phyloP scores from a whole-genome alignment of 371 early-diverging fungal genomes.

The Saksenaea oblongispora region DNA sequence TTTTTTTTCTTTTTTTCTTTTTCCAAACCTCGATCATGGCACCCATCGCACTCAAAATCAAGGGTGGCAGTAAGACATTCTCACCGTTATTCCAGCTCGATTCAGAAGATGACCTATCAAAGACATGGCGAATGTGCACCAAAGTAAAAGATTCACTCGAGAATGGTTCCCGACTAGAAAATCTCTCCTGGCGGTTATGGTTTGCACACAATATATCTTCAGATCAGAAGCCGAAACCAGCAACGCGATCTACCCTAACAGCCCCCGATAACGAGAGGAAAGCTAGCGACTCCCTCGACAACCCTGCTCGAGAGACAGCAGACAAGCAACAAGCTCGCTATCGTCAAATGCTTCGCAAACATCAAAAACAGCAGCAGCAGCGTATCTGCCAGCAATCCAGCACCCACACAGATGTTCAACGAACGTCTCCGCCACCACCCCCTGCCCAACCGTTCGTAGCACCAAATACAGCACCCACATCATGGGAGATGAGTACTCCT shows the following conservation, averaged over 20 bases:
- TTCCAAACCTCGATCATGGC: slow-evolving; percentile 49
- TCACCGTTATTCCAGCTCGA: slow-evolving; percentile 68
- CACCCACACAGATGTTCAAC: not conserved
- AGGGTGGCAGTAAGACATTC: slow-evolving; percentile 63
- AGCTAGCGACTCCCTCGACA: not conserved
- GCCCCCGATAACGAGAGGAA: slow-evolving; percentile 16
- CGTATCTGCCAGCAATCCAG: not conserved
- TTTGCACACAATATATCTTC: slow-evolving; percentile 72
- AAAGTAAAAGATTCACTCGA: slow-evolving; percentile 88
- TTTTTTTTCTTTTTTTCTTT: slow-evolving; percentile 12
- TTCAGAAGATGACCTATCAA: slow-evolving; percentile 69
- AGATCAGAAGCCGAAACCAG: slow-evolving; percentile 28
- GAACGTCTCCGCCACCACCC: slow-evolving; percentile 3
- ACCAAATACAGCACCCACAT: not conserved
- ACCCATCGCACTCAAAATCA: slow-evolving; percentile 73
- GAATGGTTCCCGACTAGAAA: slow-evolving; percentile 83
- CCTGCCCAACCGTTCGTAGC: not conserved
- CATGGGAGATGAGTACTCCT: not conserved
- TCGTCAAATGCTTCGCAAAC: slow-evolving; percentile 7
- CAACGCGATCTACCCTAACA: slow-evolving; percentile 16
- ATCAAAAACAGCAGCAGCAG: slow-evolving; percentile 5
- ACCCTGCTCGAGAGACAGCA: not conserved
- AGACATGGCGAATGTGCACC: slow-evolving; percentile 82
- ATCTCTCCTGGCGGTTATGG: slow-evolving; percentile 88
- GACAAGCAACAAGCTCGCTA: not conserved